phyloP scores from a whole-genome alignment of 106 monocot species.

The Iris macrosiphon region DNA sequence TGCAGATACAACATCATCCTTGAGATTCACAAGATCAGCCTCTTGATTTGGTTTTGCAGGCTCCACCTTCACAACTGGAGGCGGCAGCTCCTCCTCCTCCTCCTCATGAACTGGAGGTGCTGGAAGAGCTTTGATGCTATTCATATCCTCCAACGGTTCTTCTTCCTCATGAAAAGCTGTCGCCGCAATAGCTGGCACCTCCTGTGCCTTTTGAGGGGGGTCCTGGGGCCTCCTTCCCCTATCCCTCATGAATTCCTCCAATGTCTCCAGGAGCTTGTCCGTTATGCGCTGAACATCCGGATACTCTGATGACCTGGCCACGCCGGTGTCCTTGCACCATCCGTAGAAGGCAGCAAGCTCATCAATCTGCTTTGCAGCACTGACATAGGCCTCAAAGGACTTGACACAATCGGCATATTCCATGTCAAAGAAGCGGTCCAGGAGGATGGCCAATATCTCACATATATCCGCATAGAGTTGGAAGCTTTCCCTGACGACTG shows the following conservation, averaged over 20 bases:
- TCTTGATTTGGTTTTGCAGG: conserved; percentile 9
- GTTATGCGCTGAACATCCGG: conserved; percentile 81
- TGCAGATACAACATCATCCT: conserved; percentile 33
- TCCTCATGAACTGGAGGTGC: conserved; percentile 43
- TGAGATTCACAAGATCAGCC: conserved; percentile 58
- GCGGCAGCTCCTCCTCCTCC: conserved; percentile 8
- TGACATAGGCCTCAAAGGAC: conserved; percentile 68
- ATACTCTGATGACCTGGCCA: conserved; percentile 74
- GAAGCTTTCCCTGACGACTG: conserved; percentile 65
- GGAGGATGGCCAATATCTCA: conserved; percentile 62
- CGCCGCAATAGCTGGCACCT: conserved; percentile 4
- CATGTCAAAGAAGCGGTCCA: conserved; percentile 83
- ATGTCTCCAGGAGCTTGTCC: conserved; percentile 58
- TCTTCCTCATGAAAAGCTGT: conserved; percentile 13
- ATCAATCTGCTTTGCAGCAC: conserved; percentile 85
- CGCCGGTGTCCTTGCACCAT: conserved; percentile 74
- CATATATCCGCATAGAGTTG: conserved; percentile 70
- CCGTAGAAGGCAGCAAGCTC: conserved; percentile 62
- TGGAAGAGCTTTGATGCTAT: conserved; percentile 72
- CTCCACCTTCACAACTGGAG: conserved; percentile 4
- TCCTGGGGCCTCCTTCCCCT: conserved; percentile 42
- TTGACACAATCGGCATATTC: conserved; percentile 71
- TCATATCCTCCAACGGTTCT: conserved; percentile 41
- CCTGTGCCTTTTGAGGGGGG: conserved; percentile 22
- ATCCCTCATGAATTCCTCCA: conserved; percentile 81